These are phyloP conservation scores for Phycomyces blakesleeanus DNA, from an alignment of 192 early-diverging fungal species.

Conservation along the genomic window DNA sequence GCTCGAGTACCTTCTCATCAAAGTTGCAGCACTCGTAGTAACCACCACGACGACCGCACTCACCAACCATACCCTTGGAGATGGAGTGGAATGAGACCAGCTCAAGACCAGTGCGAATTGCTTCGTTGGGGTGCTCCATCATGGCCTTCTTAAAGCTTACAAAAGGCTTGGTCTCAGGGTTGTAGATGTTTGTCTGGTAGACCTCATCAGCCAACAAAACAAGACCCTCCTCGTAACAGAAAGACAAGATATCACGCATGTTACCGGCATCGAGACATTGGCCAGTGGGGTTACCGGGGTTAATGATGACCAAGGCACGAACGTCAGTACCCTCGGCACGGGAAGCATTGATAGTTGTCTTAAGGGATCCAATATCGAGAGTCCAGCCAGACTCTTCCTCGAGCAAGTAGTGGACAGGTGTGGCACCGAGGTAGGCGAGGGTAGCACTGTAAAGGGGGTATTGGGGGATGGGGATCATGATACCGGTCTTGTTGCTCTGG, in stretches of 20 bases:
- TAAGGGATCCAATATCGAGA: constrained; percentile 65
- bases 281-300: constrained; percentile 99
- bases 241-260: constrained; percentile 83
- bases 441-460: constrained; percentile 96
- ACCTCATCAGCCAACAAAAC: constrained; percentile 95
- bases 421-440: constrained; percentile 76
- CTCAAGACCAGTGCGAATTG: constrained; percentile 56
- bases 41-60: constrained; percentile 94
- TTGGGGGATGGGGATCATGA: constrained; percentile 98
- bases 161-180: constrained; percentile 73
- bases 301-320: constrained; percentile 92
- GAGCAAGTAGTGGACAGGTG: constrained; percentile 89
- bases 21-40: constrained; percentile 93
- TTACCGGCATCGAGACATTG: constrained; percentile 74
- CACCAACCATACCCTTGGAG: constrained; percentile 97
- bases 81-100: constrained; percentile 94
- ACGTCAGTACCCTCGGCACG: constrained; percentile 73
- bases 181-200: constrained; percentile 95
- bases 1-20: constrained; percentile 63
- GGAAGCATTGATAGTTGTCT: constrained; percentile 53
- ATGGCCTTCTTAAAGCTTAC: constrained; percentile 95
- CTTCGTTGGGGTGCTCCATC: constrained; percentile 39
- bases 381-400: constrained; percentile 85
- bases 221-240: constrained; percentile 76
- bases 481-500: constrained; percentile 72